Percentiles rank a stretch among this genome's conserved stretches.
Evolutionary conservation across 495 filamentous ascomycete genomes (phyloP).

Genomic region (Pseudevernia furfuracea): DNA sequence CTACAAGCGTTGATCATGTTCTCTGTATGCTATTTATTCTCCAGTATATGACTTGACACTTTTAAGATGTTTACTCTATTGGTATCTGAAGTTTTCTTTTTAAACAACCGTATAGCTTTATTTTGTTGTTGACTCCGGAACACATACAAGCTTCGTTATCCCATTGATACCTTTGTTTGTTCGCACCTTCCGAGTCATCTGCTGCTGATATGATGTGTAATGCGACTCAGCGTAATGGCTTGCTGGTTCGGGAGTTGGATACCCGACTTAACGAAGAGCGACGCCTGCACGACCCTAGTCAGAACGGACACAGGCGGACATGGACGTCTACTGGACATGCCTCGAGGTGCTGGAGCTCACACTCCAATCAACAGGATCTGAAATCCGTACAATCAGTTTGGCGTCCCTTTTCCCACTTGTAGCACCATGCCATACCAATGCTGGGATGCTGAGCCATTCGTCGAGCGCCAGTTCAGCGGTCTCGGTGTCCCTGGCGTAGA

Average conservation of each 20-base stretch:
- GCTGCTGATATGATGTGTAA: constrained; percentile 6
- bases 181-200: not conserved
- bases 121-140: too few species aligned
- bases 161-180: too few species aligned
- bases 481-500: constrained; percentile 4
- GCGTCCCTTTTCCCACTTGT: not conserved
- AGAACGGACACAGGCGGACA: not conserved
- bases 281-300: too few species aligned
- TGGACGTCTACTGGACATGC: not conserved
- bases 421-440: constrained; percentile 6
- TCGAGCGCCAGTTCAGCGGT: not conserved
- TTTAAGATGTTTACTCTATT: too few species aligned
- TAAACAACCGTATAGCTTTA: too few species aligned
- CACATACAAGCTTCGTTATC: too few species aligned
- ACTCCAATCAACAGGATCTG: constrained; percentile 1
- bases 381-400: not conserved
- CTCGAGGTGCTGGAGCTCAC: constrained; percentile 5
- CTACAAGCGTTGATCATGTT: too few species aligned
- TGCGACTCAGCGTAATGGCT: constrained; percentile 4
- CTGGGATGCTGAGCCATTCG: constrained; percentile 13
- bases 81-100: too few species aligned
- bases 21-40: too few species aligned
- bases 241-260: constrained; percentile 7
- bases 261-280: not conserved
- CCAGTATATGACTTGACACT: too few species aligned